Base-by-base conservation (phyloP, 208 protist genomes). In the Trypanosoma scelopori region DNA sequence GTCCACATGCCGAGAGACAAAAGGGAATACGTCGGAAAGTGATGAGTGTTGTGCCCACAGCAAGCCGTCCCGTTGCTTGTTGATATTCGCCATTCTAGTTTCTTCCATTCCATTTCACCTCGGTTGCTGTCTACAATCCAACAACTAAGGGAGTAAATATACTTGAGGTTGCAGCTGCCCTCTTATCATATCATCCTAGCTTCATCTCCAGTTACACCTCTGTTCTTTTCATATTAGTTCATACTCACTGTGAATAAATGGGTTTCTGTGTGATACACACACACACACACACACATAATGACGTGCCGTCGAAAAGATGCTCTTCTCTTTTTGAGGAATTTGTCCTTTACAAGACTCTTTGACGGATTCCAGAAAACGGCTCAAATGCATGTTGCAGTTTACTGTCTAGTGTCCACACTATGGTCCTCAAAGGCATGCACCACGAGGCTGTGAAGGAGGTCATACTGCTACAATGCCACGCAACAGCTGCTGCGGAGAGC, bases 341-440 rank as follows among this genome's bases (percentile, higher is more conserved):
- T 9, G 3, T 37, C 32, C 32, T 37, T 37, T 9, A 37, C 32
- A 37, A 37, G 32, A 9, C 32, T 9, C 9, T 37, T 37, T 37
- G 5, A 37, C 9, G 32, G 32, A 9, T 11, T 37, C 5, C 3
- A 37, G 32, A 3, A 37, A 37, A 37, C 32, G 9, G 28, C 11
- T 12, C 13, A 5, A 45, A 52, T 3, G 28, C 16, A 58, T 58
- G 51, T 67, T 67, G 68, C n/a, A 55, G 7, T 53, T 62, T 73
- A 55, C 37, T 60, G 28, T 67, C 39, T 62, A 62, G 50, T 39
- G n/a, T 59, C 59, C 68, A 73, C 42, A 65, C 45, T 66, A 73
- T 73, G 32, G 59, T 73, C 68, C 68, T 73, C 59, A 73, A 61
- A 61, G 68, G 68, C 42, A 66, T 48, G 28, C 51, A 58, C 37